Conservation (phyloP, 768 basidiomycete species). For the Leccinum rimulosum region DNA sequence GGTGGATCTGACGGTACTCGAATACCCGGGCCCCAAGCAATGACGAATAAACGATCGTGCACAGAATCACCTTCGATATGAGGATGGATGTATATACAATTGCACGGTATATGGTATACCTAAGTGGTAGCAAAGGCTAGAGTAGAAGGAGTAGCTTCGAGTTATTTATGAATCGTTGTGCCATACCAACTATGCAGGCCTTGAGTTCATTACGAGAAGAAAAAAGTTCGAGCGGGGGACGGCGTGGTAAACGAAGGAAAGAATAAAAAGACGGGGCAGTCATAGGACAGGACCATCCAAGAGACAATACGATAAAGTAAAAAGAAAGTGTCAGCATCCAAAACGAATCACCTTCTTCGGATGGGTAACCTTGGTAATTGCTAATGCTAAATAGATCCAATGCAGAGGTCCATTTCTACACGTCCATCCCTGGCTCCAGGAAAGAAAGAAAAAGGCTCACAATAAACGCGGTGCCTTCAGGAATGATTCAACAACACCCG, state of each 20-base stretch:
- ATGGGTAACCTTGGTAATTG: conserved; percentile 7
- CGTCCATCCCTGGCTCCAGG: conserved; percentile 7
- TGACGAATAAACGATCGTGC: neutral
- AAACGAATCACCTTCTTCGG: conserved; percentile 4
- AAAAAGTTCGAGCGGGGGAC: neutral
- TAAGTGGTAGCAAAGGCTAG: too few species aligned
- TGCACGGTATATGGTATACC: neutral
- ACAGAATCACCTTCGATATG: neutral
- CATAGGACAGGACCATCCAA: conserved; percentile 8
- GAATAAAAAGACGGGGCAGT: neutral
- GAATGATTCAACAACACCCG: conserved; percentile 56
- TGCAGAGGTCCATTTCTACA: conserved; percentile 17
- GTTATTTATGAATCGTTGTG: neutral
- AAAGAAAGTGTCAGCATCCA: conserved; percentile 15
- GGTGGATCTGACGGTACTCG: neutral
- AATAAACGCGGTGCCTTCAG: conserved; percentile 5
- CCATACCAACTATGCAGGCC: neutral
- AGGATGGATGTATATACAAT: neutral
- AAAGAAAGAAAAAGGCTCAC: neutral
- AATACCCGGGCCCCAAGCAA: too few species aligned
- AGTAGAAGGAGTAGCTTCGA: neutral
- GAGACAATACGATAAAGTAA: conserved; percentile 3
- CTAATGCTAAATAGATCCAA: conserved; percentile 19
- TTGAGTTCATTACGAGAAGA: neutral
- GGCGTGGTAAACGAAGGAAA: neutral